These are phyloP conservation scores for Fagopyrum tataricum DNA, from an alignment of 148 eudicot species.

Conservation along the genomic window DNA sequence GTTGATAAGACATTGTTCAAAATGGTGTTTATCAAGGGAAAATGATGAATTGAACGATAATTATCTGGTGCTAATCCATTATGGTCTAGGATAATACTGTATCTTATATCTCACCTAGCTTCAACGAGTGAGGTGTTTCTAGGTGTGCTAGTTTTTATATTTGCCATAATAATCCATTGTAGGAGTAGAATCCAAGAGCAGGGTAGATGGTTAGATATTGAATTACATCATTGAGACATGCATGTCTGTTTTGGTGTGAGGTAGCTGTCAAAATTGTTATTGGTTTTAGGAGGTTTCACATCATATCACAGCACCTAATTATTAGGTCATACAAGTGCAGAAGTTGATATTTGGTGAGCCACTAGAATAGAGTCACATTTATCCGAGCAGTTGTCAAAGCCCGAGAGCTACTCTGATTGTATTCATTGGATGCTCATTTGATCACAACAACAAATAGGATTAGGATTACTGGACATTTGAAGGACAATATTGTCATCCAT, in stretches of 20 bases:
- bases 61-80: not conserved
- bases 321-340: not conserved
- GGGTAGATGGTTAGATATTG: slow-evolving; percentile 6
- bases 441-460: not conserved
- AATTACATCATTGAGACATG: not conserved
- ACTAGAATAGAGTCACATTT: too few relatives aligned
- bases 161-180: not conserved
- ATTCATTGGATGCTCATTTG: slow-evolving; percentile 48
- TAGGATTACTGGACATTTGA: not conserved
- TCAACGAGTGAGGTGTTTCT: not conserved
- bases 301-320: not conserved
- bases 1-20: too few relatives aligned
- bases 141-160: not conserved
- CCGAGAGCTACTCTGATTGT: slow-evolving; percentile 79
- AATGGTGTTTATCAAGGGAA: not conserved
- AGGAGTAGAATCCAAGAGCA: not conserved
- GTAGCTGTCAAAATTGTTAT: not conserved
- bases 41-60: not conserved
- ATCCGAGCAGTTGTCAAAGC: slow-evolving; percentile 59
- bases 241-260: not conserved
- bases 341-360: not conserved
- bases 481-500: not conserved
- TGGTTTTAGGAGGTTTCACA: not conserved
- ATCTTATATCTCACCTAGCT: not conserved
- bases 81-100: not conserved